Conservation (phyloP, 768 basidiomycete genomes). For the Boletus rubropictus region DNA sequence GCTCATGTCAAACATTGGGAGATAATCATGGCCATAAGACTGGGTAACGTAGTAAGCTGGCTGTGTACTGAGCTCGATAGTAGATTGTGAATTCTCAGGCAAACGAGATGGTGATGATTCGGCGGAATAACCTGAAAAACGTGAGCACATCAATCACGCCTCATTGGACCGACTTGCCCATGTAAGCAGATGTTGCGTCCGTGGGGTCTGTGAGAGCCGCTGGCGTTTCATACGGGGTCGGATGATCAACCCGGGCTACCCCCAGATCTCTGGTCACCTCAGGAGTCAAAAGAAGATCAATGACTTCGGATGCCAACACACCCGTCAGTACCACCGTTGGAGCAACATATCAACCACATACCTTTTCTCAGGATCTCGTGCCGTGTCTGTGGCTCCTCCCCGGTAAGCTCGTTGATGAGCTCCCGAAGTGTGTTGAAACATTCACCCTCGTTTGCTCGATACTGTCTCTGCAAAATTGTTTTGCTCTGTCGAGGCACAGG, state of each 20-base stretch:
- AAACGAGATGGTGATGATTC: background rate
- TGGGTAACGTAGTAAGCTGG: background rate
- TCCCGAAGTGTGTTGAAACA: constrained; percentile 18
- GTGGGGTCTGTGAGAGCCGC: background rate
- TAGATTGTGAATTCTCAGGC: background rate
- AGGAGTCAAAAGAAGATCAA: constrained; percentile 3
- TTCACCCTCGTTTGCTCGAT: constrained; percentile 21
- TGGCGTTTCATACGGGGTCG: background rate
- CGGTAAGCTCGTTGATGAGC: constrained; percentile 16
- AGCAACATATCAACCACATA: background rate
- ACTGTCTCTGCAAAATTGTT: constrained; percentile 13
- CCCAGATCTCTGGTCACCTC: background rate
- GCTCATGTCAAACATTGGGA: background rate
- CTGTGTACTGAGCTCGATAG: background rate
- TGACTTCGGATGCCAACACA: constrained; percentile 5
- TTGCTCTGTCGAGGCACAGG: constrained; percentile 10
- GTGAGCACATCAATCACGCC: constrained; percentile 1
- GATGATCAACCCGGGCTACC: background rate
- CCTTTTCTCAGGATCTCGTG: constrained; percentile 22
- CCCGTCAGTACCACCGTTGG: background rate
- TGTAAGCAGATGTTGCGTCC: background rate
- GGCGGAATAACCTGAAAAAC: background rate
- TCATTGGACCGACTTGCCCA: constrained; percentile 5
- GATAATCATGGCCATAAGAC: background rate
- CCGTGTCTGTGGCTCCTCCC: constrained; percentile 12